Base-by-base conservation (phyloP, 1,139 yeast genomes). In the Pichia sp. region DNA sequence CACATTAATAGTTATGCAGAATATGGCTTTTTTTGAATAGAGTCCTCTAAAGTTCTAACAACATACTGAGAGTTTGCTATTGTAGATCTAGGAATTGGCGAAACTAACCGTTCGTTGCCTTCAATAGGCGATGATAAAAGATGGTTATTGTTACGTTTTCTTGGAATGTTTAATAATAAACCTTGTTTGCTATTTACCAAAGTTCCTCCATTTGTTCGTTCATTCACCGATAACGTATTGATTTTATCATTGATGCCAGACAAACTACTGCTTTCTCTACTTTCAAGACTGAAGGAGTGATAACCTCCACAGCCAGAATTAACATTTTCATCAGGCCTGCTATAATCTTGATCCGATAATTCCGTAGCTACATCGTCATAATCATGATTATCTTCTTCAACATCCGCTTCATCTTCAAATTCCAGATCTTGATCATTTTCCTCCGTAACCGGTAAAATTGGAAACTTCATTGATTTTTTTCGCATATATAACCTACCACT, bases 361-460 rank as follows among this genome's bases (percentile, higher is more conserved):
- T 45, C 42, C n/a, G 48, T 45, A 2, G 27, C 31, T 22, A 41
- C 39, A 37, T 48, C 51, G 24, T 39, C 34, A 27, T 38, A 41
- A 12, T 48, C 44, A 25, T 48, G 39, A 36, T 42, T 33, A 6
- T 43, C 50, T 26, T 46, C 49, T 26, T 43, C 51, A 12, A 43
- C 35, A 32, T 43, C 51, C 2, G 48, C 45, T 26, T 44, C 52
- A 23, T 45, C 52, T 27, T 46, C 51, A 9, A 38, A 31, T 7
- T 37, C 46, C 5, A 29, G 8, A n/a, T 43, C 38, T 6, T 42
- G 42, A 26, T 47, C 52, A 33, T 40, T 44, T 29, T 47, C 52
- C 27, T 47, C 47, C 3, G 45, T 40, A 10, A 49, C 42, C 5
- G 50, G 45, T 9, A 42, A 23, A 30, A 33, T 28, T 7, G 50